Conservation (phyloP, 495 filamentous ascomycete species). For the Penicillium paradoxum region DNA sequence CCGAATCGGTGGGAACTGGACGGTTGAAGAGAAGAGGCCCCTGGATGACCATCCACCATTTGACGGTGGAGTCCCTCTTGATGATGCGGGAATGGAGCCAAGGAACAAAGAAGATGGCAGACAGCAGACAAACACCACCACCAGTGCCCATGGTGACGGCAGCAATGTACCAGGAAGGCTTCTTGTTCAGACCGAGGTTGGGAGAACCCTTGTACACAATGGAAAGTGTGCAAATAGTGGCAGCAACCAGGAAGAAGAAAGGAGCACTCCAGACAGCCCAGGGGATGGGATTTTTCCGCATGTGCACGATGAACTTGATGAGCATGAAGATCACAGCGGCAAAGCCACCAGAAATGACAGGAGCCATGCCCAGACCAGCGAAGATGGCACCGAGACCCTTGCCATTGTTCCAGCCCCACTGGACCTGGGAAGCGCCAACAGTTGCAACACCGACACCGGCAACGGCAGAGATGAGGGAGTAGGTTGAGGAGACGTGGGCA, state of each 20-base stretch:
- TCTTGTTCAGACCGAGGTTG: slow-evolving; percentile 49
- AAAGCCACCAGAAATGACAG: slow-evolving; percentile 52
- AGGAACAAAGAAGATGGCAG: slow-evolving; percentile 57
- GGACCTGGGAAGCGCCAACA: slow-evolving; percentile 49
- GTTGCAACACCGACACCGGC: slow-evolving; percentile 60
- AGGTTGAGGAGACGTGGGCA: slow-evolving; percentile 59
- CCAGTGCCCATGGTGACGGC: slow-evolving; percentile 53
- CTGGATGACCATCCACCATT: slow-evolving; percentile 48
- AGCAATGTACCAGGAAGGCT: slow-evolving; percentile 51
- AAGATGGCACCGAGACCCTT: slow-evolving; percentile 58
- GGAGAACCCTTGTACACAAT: slow-evolving; percentile 64
- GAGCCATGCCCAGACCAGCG: slow-evolving; percentile 57
- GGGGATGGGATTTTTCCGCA: slow-evolving; percentile 51
- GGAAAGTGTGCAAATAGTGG: slow-evolving; percentile 53
- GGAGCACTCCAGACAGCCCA: slow-evolving; percentile 56
- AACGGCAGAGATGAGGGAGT: slow-evolving; percentile 58
- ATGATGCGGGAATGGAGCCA: slow-evolving; percentile 51
- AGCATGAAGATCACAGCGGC: slow-evolving; percentile 55
- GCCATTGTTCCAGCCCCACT: slow-evolving; percentile 60
- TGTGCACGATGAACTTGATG: slow-evolving; percentile 55
- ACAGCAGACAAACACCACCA: slow-evolving; percentile 45
- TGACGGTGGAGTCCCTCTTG: slow-evolving; percentile 49
- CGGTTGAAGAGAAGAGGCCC: slow-evolving; percentile 52
- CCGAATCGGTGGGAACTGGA: slow-evolving; percentile 34
- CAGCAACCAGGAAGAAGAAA: slow-evolving; percentile 55